Evolutionary conservation across 2,329 filamentous ascomycete species (phyloP).

Genomic region (Sporothrix dimorphospora): DNA sequence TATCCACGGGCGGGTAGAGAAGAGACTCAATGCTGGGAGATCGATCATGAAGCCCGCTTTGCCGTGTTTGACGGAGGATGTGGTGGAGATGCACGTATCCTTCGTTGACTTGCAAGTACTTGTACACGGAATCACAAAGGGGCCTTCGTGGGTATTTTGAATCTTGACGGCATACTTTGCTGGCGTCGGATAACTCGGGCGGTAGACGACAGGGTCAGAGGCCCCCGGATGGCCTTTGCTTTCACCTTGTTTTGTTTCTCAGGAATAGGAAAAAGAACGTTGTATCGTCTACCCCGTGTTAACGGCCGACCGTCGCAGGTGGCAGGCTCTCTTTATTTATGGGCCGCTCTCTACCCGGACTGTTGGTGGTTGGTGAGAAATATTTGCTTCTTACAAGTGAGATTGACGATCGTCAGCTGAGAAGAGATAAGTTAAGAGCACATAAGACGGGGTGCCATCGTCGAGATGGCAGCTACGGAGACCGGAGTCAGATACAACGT

Average conservation of each 20-base stretch:
- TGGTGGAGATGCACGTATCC: background rate
- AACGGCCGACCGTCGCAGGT: background rate
- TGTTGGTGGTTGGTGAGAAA: no score
- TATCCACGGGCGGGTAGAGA: background rate
- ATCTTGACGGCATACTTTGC: no score
- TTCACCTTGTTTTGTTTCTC: background rate
- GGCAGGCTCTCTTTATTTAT: background rate
- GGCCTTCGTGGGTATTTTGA: no score
- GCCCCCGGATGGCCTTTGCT: background rate
- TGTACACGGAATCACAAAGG: background rate
- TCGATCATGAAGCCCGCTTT: background rate
- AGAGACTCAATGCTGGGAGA: no score
- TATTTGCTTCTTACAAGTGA: no score
- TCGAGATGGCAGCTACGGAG: background rate
- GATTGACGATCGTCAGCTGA: background rate
- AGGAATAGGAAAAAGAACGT: background rate
- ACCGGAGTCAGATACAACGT: background rate
- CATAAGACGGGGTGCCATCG: background rate
- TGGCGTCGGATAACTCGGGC: background rate
- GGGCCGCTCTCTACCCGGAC: background rate
- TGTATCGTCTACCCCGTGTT: background rate
- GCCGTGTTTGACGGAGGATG: background rate
- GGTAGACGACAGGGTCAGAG: background rate
- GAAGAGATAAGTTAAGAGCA: background rate
- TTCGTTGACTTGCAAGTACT: no score